Evolutionary conservation across 1,139 yeast species (phyloP), one percentile per base, ranked within the genome.

Genomic region (Kodamaea arcana): DNA sequence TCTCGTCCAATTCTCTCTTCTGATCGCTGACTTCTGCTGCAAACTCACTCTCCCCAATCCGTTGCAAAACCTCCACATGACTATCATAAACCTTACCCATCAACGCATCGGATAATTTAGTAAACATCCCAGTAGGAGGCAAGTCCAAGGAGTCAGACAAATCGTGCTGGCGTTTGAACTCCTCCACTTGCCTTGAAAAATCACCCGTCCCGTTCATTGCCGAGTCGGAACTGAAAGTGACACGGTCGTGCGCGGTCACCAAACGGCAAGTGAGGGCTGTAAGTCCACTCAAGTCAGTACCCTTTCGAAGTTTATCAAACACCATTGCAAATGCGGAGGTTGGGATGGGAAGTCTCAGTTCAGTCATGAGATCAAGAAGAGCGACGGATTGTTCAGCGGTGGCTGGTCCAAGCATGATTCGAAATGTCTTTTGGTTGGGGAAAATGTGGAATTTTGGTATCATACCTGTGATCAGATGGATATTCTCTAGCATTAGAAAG

Each of bases 361-460:
- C 32, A 18, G 48, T 53, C 54, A 57, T 49, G 9, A 48, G 38
- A 6, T 39, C 33, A 9, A 54, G 32, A 17, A 54, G 34, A 15
- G 41, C 32, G 12, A 43, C 30, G 11, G 55, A 44, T n/a, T 45
- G 43, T 2, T 35, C 4, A 5, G 31, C 30, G 3, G 24, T 30
- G 12, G 23, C 20, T 15, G 4, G 24, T 14, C 22, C 22, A 4
- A 35, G 6, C 27, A 38, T 35, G 3, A 26, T 35, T 21, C 28
- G n/a, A 27, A 61, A 62, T 1, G 69, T 58, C 4, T 43, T 44
- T 29, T 58, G 56, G 12, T 54, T 56, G 0, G 68, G 63, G 2
- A 45, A 37, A 3, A 59, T 29, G 20, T 15, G 10, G 25, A 35
- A 35, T 4, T 3, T 11, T 15, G 32, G 28, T 17, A 12, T 14